A percentile compares a stretch with the other conserved stretches of the same genome.
Conservation (phyloP, 1,139 yeast genomes). For the Geotrichum phurueaensis region DNA sequence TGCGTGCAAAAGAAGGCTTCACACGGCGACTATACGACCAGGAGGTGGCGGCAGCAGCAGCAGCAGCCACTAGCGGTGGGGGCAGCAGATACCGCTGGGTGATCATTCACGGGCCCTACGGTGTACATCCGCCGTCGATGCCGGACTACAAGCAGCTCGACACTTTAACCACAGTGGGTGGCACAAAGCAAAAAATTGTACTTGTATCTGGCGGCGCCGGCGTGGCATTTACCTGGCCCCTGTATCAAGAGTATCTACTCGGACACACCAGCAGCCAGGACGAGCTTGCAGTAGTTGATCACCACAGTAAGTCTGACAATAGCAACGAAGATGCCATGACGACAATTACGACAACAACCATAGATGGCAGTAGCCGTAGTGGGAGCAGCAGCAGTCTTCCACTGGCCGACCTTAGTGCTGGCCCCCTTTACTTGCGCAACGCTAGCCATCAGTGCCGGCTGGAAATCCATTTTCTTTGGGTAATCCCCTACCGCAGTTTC, state of each 20-base stretch:
- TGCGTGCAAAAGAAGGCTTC: conserved; percentile 29
- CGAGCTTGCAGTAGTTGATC: not conserved
- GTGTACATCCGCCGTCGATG: conserved; percentile 16
- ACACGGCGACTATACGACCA: conserved; percentile 22
- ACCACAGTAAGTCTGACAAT: not conserved
- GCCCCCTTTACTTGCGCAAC: not conserved
- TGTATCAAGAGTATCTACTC: conserved; percentile 23
- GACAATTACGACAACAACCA: not conserved
- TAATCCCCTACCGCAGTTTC: conserved; percentile 25
- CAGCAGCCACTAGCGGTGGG: not conserved
- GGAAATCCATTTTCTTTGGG: conserved; percentile 26
- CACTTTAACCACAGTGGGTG: not conserved
- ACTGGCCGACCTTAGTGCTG: not conserved
- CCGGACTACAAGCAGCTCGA: not conserved
- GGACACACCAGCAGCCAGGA: conserved; percentile 8
- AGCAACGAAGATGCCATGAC: not conserved
- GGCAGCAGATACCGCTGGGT: conserved; percentile 20
- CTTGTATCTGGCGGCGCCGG: conserved; percentile 32
- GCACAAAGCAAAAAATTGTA: conserved; percentile 18
- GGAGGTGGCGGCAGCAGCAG: not conserved
- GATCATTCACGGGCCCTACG: conserved; percentile 31
- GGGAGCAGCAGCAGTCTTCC: not conserved
- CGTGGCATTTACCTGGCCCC: conserved; percentile 30
- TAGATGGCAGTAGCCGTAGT: not conserved
- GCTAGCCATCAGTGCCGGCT: not conserved